Evolutionary conservation across 768 basidiomycete species (phyloP).

Genomic region (Leccinum pellstonianum): DNA sequence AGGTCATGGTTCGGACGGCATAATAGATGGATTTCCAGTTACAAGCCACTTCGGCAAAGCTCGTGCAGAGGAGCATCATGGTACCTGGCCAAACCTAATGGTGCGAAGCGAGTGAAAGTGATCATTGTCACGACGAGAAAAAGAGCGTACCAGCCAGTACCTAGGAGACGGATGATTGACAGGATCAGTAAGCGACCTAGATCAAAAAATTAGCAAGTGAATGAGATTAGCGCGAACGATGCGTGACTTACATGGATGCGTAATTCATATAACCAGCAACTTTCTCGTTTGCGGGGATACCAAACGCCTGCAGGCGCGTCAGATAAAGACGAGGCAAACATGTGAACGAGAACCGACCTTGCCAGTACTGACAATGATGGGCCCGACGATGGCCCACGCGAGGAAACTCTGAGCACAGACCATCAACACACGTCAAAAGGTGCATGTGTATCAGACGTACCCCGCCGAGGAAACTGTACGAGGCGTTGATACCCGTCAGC

Average conservation of each 20-base stretch:
- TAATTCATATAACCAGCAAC: slow-evolving; percentile 29
- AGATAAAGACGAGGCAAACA: too few species aligned
- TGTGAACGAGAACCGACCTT: neutral
- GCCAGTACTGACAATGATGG: slow-evolving; percentile 41
- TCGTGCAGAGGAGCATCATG: slow-evolving; percentile 55
- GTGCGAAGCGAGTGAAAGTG: neutral
- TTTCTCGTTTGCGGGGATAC: neutral
- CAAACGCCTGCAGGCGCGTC: neutral
- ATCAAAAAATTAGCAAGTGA: neutral
- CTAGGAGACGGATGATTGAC: slow-evolving; percentile 48
- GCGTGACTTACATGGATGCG: slow-evolving; percentile 13
- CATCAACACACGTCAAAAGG: neutral
- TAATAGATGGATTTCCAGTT: slow-evolving; percentile 24
- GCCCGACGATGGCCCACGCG: slow-evolving; percentile 63
- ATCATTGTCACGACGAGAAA: neutral
- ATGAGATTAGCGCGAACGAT: neutral
- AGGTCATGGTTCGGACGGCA: slow-evolving; percentile 1
- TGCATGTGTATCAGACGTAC: slow-evolving; percentile 30
- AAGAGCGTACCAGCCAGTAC: slow-evolving; percentile 46
- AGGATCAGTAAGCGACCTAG: slow-evolving; percentile 44
- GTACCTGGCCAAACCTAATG: slow-evolving; percentile 28
- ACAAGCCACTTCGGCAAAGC: slow-evolving; percentile 27
- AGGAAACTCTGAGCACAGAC: slow-evolving; percentile 42
- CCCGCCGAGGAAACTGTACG: slow-evolving; percentile 48
- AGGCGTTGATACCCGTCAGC: slow-evolving; percentile 55